These are phyloP conservation scores for Emydomyces testavorans DNA, from an alignment of 2,329 filamentous ascomycete genomes.

Conservation along the genomic window DNA sequence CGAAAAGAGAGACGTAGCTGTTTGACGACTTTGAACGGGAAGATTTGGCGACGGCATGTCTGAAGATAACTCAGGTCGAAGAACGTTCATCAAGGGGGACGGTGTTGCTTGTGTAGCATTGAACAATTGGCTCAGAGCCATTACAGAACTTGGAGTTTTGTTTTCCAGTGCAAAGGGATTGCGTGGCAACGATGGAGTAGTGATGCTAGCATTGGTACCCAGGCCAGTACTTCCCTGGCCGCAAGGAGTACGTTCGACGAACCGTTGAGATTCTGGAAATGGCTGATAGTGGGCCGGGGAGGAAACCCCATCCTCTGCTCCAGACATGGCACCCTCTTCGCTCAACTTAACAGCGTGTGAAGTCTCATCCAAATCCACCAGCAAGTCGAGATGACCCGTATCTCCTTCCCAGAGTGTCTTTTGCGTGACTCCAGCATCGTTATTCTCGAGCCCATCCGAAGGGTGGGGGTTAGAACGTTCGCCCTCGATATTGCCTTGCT, in stretches of 20 bases:
- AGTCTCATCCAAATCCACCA: slow-evolving; percentile 29
- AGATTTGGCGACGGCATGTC: slow-evolving; percentile 42
- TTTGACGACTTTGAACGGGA: slow-evolving; percentile 31
- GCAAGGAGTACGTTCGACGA: slow-evolving; percentile 32
- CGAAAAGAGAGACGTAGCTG: slow-evolving; percentile 28
- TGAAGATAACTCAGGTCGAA: slow-evolving; percentile 31
- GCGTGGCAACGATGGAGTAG: slow-evolving; percentile 32
- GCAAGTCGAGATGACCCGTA: slow-evolving; percentile 34
- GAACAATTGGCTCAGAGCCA: slow-evolving; percentile 40
- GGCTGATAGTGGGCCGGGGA: slow-evolving; percentile 30
- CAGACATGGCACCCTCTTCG: slow-evolving; percentile 44
- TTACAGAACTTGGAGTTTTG: slow-evolving; percentile 28
- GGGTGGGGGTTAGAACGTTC: not conserved
- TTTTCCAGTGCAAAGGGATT: slow-evolving; percentile 34
- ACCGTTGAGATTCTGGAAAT: slow-evolving; percentile 39
- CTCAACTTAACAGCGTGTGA: not conserved
- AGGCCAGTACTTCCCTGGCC: slow-evolving; percentile 14
- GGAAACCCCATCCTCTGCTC: slow-evolving; percentile 48
- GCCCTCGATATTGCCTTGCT: slow-evolving; percentile 23
- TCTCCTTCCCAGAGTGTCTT: slow-evolving; percentile 33
- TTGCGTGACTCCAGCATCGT: slow-evolving; percentile 26
- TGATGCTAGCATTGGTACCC: slow-evolving; percentile 21
- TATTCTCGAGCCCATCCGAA: slow-evolving; percentile 14
- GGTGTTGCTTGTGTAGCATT: slow-evolving; percentile 39
- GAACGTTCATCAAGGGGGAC: slow-evolving; percentile 32